phyloP scores from a whole-genome alignment of 148 eudicot genomes.

The Arbutus unedo region DNA sequence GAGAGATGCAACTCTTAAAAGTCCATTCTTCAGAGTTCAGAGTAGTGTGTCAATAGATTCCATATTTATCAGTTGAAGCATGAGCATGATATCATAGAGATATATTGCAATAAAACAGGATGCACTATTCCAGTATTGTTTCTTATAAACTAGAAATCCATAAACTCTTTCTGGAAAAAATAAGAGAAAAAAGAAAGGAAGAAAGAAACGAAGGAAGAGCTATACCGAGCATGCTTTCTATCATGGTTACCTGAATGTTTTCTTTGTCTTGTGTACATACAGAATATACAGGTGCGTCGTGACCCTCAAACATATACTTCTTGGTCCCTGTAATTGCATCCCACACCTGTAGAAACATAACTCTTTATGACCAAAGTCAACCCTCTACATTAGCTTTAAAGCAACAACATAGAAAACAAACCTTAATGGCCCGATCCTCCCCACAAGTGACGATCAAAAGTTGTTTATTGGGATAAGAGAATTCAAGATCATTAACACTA shows the following conservation, averaged over 20 bases:
- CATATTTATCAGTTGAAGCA: neutral
- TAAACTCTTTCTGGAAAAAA: neutral
- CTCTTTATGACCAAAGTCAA: conserved; percentile 19
- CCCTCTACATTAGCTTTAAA: neutral
- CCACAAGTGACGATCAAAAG: conserved; percentile 82
- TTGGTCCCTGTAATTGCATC: conserved; percentile 69
- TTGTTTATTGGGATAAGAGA: conserved; percentile 63
- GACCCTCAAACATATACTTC: conserved; percentile 71
- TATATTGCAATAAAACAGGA: neutral
- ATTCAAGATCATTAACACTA: conserved; percentile 85
- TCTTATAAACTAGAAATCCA: neutral
- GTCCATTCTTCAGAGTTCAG: neutral
- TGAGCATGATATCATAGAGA: neutral
- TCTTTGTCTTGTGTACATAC: conserved; percentile 80
- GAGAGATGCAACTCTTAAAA: neutral
- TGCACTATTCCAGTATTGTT: neutral
- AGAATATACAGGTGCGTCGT: conserved; percentile 83
- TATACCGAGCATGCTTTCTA: neutral
- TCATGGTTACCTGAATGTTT: conserved; percentile 54
- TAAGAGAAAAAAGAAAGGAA: neutral
- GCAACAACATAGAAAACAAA: conserved; percentile 20
- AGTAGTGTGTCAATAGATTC: neutral
- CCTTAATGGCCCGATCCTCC: conserved; percentile 91
- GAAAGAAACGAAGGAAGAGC: neutral
- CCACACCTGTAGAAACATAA: conserved; percentile 57